phyloP scores from a whole-genome alignment of 148 eudicot species.

The Bassia scoparia region DNA sequence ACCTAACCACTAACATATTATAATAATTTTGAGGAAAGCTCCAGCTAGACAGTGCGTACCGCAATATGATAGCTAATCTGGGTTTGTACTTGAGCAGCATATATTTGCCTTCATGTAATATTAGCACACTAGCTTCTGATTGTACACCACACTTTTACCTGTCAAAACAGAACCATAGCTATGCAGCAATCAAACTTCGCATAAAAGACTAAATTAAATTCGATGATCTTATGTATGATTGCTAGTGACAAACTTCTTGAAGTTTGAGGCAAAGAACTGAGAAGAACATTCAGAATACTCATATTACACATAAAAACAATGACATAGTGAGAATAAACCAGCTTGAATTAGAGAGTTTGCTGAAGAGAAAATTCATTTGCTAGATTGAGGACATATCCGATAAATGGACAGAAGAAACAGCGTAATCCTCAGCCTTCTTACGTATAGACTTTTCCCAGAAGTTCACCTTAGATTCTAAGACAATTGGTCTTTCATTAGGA shows the following conservation, averaged over 20 bases:
- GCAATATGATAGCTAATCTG: conserved; percentile 63
- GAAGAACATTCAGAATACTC: too few species aligned
- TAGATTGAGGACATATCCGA: too few species aligned
- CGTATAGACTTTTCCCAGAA: neutral
- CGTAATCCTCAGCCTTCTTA: neutral
- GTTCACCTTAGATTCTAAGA: neutral
- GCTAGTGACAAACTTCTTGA: too few species aligned
- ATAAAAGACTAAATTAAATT: neutral
- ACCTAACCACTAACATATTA: neutral
- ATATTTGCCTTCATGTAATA: conserved; percentile 79
- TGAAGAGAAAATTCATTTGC: too few species aligned
- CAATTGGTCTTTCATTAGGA: neutral
- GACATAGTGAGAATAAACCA: too few species aligned
- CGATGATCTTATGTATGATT: too few species aligned
- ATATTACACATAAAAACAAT: too few species aligned
- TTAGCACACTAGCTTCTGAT: conserved; percentile 68
- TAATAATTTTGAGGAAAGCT: neutral
- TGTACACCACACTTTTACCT: conserved; percentile 82
- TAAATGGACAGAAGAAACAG: too few species aligned
- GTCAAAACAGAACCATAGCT: conserved; percentile 20
- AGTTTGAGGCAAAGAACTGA: too few species aligned
- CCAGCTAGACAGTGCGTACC: conserved; percentile 32
- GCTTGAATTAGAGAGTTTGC: too few species aligned
- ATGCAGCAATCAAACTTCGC: neutral
- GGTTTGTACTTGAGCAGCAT: conserved; percentile 77